Base-by-base conservation (phyloP, 2,329 filamentous ascomycete species). In the Parastagonospora nodorum region DNA sequence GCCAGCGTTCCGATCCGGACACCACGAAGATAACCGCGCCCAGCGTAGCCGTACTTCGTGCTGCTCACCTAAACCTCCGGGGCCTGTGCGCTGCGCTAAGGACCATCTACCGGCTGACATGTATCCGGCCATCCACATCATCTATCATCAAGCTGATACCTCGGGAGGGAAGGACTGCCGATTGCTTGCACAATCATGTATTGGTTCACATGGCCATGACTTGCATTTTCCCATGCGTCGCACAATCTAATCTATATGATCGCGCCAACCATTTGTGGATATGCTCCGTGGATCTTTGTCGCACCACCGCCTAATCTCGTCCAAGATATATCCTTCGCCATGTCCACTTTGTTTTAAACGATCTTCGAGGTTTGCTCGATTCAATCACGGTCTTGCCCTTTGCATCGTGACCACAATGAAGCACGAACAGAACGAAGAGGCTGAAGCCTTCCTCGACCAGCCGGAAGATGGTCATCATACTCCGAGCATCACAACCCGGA, bases 401-500 rank as follows among this genome's bases (percentile, higher is more conserved):
- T 11, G 1, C 11, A n/a, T 9, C 32, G 12, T 38, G 24, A 27
- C 19, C 10, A 45, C 14, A 10, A 45, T 45, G 42, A 52, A 50
- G 32, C 24, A 45, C 29, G 49, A 53, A 45, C 11, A 15, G 12
- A 40, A 49, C 15, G 56, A 59, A 28, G 56, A 59, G 40, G 42
- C 48, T 28, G 16, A 56, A 36, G 53, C 56, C 14, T 56, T 59
- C 35, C 53, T 59, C 15, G 31, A 39, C 15, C 14, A 45, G 1
- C 37, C 47, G 39, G 33, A n/a, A 37, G 37, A 16, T 3, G 41
- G 15, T 38, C 47, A 55, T 40, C 16, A 55, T 43, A 36, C 10
- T 8, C 16, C 39, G 19, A 40, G 35, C 12, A 10, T 16, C 30
- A 10, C 19, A 1, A n/a, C 14, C 15, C 27, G 38, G 14, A 41